Evolutionary conservation across 768 basidiomycete species (phyloP), one percentile per base, ranked within the genome.

Genomic region (Aureoboletus auriporus): DNA sequence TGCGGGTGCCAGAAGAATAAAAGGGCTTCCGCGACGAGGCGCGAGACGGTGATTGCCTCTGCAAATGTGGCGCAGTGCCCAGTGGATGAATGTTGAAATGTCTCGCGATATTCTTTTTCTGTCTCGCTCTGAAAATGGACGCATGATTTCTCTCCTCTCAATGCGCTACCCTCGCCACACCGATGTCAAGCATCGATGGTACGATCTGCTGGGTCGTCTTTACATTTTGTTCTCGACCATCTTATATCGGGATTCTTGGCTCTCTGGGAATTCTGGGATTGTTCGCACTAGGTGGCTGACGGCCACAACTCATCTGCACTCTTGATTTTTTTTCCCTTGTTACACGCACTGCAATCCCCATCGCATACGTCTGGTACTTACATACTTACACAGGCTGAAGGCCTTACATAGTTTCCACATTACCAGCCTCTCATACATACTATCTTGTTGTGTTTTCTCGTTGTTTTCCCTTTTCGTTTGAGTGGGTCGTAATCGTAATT

Each of bases 21-120:
- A 79, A 66, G 80, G 77, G 47, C 70, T 83, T 40, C 82, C 82
- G 39, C 78, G 67, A 40, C 74, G 65, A 3, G 67, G 66, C 34
- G 56, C 16, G 39, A 64, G 65, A 50, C 62, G 65, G 36, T 57
- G 39, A 63, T 28, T 38, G 16, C 46, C 45, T 55, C 39, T 35
- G 33, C 42, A 33, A 48, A 44, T 23, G 16, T 35, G 49, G 47
- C 30, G 42, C 35, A 53, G 53, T 49, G 53, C 49, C 37, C n/a
- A 27, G 47, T 52, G 51, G 51, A 50, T 37, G 46, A 47, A 57
- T 33, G 14, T 39, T 23, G 20, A 49, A 42, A 45, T 29, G 38
- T 47, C 34, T 44, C 20, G 35, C 35, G 33, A 31, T 44, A 27
- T 33, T 46, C 38, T n/a, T n/a, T 36, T 34, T 36, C 43, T 49